A percentile compares a stretch with the other conserved stretches of the same genome.
These are phyloP conservation scores for Serendipita indica DNA, from an alignment of 768 basidiomycete species.

Conservation along the genomic window DNA sequence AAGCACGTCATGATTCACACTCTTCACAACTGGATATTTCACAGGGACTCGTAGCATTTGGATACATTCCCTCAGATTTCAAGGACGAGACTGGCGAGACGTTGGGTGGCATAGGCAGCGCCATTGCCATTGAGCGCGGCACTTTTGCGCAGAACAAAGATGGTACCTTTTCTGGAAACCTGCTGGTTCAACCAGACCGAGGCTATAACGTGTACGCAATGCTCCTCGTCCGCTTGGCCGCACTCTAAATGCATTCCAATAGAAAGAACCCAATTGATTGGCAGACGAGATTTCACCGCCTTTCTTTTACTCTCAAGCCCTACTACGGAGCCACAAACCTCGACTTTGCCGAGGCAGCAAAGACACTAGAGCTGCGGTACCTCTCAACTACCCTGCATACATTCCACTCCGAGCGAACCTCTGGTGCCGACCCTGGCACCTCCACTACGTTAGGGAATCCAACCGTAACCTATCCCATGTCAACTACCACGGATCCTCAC, in stretches of 20 bases:
- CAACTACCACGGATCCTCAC: conserved; percentile 28
- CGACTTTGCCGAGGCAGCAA: conserved; percentile 33
- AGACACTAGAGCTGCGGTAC: conserved; percentile 39
- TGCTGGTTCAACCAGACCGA: conserved; percentile 45
- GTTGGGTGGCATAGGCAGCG: conserved; percentile 49
- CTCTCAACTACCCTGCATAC: conserved; percentile 33
- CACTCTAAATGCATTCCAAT: conserved; percentile 4
- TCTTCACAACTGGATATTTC: background rate
- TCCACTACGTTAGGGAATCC: conserved; percentile 24
- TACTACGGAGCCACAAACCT: conserved; percentile 35
- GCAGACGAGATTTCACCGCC: conserved; percentile 43
- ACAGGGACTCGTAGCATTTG: conserved; percentile 47
- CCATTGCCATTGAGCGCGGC: conserved; percentile 39
- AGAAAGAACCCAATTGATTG: conserved; percentile 44
- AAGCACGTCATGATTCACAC: background rate
- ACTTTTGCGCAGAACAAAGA: conserved; percentile 27
- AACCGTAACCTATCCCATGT: conserved; percentile 32
- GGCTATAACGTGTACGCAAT: conserved; percentile 40
- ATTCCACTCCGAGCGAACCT: conserved; percentile 36
- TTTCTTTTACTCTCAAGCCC: conserved; percentile 43
- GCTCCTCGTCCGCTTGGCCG: background rate
- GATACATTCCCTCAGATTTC: conserved; percentile 43
- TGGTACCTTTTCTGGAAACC: conserved; percentile 34
- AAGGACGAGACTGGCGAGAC: conserved; percentile 36
- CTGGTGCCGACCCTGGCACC: conserved; percentile 22